phyloP scores from a whole-genome alignment of 2,329 filamentous ascomycete species.

The Ophiosphaerella herpotricha region DNA sequence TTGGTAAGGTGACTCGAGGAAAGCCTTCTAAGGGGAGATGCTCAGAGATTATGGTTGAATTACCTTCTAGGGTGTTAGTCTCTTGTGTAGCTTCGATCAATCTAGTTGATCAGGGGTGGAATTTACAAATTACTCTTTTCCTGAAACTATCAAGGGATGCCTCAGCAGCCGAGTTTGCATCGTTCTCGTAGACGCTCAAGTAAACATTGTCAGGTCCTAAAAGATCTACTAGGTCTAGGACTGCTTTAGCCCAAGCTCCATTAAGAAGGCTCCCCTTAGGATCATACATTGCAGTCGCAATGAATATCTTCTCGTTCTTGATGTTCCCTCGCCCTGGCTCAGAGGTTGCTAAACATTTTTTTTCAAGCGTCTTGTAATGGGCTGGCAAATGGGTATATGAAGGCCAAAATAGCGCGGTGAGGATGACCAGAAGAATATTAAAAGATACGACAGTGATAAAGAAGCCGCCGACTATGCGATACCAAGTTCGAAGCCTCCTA shows the following conservation, averaged over 20 bases:
- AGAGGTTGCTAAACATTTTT: too few species aligned
- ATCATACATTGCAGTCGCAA: conserved; percentile 73
- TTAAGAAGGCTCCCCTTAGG: conserved; percentile 62
- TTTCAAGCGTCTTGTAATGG: too few species aligned
- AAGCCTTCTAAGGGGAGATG: conserved; percentile 61
- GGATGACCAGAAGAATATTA: too few species aligned
- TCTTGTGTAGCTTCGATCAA: too few species aligned
- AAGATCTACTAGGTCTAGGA: conserved; percentile 66
- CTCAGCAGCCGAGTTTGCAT: conserved; percentile 62
- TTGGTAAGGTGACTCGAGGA: conserved; percentile 64
- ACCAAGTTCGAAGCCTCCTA: too few species aligned
- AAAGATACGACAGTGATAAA: too few species aligned
- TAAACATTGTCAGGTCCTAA: conserved; percentile 71
- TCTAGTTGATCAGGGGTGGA: conserved; percentile 16
- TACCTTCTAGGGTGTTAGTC: conserved; percentile 32
- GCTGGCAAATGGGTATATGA: too few species aligned
- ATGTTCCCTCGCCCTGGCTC: too few species aligned
- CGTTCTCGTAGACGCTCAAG: conserved; percentile 75
- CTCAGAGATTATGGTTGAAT: conserved; percentile 61
- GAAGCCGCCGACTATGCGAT: too few species aligned
- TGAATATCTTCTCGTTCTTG: conserved; percentile 67
- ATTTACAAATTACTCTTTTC: conserved; percentile 52
- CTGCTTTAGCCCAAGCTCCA: conserved; percentile 66
- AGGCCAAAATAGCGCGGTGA: too few species aligned
- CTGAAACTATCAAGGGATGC: conserved; percentile 60